Percentiles rank a stretch among this genome's conserved stretches.
Conservation (phyloP, 306 rosid species). For the Quercus robur region DNA sequence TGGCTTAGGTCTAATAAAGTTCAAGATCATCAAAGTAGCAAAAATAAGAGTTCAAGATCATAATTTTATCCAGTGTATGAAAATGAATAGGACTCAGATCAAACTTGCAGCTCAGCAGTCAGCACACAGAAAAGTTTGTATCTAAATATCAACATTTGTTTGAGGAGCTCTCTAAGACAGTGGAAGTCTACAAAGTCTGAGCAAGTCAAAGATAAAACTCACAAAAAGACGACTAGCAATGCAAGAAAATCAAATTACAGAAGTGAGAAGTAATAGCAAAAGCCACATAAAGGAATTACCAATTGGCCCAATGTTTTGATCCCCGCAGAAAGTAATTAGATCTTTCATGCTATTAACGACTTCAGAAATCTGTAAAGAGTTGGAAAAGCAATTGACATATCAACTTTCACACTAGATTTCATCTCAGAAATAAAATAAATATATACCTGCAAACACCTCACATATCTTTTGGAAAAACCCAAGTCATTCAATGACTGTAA, state of each 20-base stretch:
- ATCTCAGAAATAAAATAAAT: conserved; percentile 6
- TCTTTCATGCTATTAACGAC: conserved; percentile 98
- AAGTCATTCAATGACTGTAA: conserved; percentile 85
- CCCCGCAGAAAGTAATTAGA: conserved; percentile 75
- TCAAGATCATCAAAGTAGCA: background rate
- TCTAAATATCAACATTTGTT: background rate
- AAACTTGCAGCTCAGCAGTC: background rate
- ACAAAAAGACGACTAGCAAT: background rate
- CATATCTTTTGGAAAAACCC: conserved; percentile 96
- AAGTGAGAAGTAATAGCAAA: background rate
- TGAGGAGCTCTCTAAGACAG: background rate
- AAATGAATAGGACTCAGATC: background rate
- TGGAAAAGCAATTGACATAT: background rate
- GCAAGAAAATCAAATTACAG: background rate
- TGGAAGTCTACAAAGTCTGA: background rate
- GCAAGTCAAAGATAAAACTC: too few species aligned
- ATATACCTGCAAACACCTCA: conserved; percentile 95
- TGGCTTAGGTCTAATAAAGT: background rate
- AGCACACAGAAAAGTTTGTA: background rate
- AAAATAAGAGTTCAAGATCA: background rate
- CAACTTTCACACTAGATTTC: background rate
- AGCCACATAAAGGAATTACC: conserved; percentile 46
- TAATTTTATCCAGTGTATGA: background rate
- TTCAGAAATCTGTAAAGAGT: conserved; percentile 77
- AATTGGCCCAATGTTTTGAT: conserved; percentile 66